These are phyloP conservation scores for Aspergillus cavernicola DNA, from an alignment of 495 filamentous ascomycete genomes.

Conservation along the genomic window DNA sequence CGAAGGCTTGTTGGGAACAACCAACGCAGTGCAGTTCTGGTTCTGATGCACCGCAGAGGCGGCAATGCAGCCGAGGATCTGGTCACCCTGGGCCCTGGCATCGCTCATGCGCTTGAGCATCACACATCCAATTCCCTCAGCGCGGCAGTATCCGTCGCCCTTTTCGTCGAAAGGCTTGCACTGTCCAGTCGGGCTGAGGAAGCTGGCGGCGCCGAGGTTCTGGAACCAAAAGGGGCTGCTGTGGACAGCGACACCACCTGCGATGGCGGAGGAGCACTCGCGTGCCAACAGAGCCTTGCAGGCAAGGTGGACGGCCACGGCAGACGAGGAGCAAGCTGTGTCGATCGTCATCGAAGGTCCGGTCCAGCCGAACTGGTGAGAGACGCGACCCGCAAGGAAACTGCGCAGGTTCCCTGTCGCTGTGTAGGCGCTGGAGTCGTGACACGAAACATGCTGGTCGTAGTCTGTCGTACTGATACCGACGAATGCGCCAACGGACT, in stretches of 20 bases:
- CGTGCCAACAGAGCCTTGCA: slow-evolving; percentile 25
- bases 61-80: slow-evolving; percentile 38
- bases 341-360: slow-evolving; percentile 40
- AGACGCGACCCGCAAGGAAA: slow-evolving; percentile 35
- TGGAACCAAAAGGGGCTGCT: slow-evolving; percentile 17
- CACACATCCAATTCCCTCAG: slow-evolving; percentile 37
- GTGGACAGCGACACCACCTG: slow-evolving; percentile 39
- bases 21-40: slow-evolving; percentile 44
- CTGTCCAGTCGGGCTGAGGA: slow-evolving; percentile 21
- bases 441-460: slow-evolving; percentile 28
- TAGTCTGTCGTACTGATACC: slow-evolving; percentile 46
- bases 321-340: slow-evolving; percentile 42
- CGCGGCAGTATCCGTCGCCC: slow-evolving; percentile 38
- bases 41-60: slow-evolving; percentile 27
- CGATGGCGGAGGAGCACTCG: slow-evolving; percentile 28
- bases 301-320: slow-evolving; percentile 31
- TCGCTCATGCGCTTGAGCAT: slow-evolving; percentile 31
- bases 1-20: slow-evolving; percentile 50
- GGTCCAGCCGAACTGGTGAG: slow-evolving; percentile 41
- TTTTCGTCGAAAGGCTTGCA: slow-evolving; percentile 21
- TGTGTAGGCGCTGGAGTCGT: slow-evolving; percentile 15
- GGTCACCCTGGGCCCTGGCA: slow-evolving; percentile 35
- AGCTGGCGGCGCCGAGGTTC: slow-evolving; percentile 13
- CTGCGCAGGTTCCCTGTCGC: not conserved
- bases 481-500: slow-evolving; percentile 35